phyloP scores from a whole-genome alignment of 371 early-diverging fungal genomes.

The Mucor plumbeus region DNA sequence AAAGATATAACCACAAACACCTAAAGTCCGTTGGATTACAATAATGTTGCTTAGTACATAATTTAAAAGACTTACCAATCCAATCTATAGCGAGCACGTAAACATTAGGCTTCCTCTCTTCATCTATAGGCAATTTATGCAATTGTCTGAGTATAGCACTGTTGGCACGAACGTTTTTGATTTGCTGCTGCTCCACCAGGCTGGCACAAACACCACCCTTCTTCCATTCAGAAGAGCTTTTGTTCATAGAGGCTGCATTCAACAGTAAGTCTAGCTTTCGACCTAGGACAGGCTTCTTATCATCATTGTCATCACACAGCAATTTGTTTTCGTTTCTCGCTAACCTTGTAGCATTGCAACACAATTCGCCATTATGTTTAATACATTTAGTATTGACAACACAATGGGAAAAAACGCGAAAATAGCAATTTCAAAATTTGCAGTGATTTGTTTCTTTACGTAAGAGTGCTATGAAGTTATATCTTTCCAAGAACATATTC shows the following conservation, averaged over 20 bases:
- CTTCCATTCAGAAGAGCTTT: conserved; percentile 12
- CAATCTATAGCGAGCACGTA: conserved; percentile 9
- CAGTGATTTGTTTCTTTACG: no score
- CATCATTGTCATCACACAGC: no score
- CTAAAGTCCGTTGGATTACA: conserved; percentile 4
- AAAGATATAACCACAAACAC: conserved; percentile 7
- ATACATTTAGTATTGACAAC: no score
- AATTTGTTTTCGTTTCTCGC: no score
- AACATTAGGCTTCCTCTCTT: neutral
- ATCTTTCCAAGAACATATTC: no score
- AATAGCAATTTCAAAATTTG: no score
- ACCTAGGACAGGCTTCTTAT: neutral
- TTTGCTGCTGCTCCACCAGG: conserved; percentile 9
- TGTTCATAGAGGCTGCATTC: conserved; percentile 1
- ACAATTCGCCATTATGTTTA: no score
- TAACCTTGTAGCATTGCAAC: no score
- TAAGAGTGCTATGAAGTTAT: no score
- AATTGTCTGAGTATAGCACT: conserved; percentile 3
- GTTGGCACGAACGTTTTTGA: conserved; percentile 7
- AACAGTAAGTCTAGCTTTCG: conserved; percentile 6
- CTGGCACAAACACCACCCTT: neutral
- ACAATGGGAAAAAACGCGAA: no score
- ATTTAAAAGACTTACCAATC: conserved; percentile 11
- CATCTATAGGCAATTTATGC: neutral
- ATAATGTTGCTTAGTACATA: neutral